Conservation (phyloP, 1,284 basidiomycete genomes). For the Apiotrichum siamense region DNA sequence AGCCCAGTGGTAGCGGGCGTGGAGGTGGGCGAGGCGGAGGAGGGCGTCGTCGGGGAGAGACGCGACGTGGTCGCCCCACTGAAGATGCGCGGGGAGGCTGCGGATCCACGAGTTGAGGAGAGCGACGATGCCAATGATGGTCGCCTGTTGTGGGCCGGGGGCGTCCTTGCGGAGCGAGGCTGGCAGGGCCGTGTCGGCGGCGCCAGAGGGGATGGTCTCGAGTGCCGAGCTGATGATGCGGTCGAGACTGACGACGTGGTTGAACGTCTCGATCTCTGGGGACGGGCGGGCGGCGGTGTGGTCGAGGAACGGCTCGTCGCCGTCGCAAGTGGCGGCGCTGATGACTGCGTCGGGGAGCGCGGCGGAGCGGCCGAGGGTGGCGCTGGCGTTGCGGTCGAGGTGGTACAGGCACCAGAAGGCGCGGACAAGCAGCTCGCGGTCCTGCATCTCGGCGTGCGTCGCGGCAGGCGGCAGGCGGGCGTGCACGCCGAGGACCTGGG, state of each 20-base stretch:
- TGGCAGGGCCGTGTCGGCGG: constrained; percentile 51
- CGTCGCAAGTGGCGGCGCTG: constrained; percentile 66
- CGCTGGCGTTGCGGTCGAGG: constrained; percentile 53
- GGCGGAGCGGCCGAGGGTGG: not conserved
- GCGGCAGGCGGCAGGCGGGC: constrained; percentile 30
- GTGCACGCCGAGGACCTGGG: constrained; percentile 47
- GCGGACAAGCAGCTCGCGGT: not conserved
- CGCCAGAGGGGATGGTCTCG: constrained; percentile 64
- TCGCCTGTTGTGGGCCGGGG: constrained; percentile 47
- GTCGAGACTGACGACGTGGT: constrained; percentile 60
- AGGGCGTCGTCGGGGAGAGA: constrained; percentile 55
- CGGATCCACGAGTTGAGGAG: constrained; percentile 68
- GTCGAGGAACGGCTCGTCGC: constrained; percentile 6
- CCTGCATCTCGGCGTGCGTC: not conserved
- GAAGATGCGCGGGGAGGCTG: constrained; percentile 61
- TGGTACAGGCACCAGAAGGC: constrained; percentile 49
- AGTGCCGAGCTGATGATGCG: constrained; percentile 64
- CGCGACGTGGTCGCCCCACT: constrained; percentile 53
- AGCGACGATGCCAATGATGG: constrained; percentile 61
- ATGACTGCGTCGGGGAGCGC: constrained; percentile 71
- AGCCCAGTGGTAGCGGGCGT: constrained; percentile 59
- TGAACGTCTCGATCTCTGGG: constrained; percentile 58
- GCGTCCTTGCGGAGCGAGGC: not conserved
- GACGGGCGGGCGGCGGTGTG: not conserved
- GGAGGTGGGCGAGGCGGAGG: constrained; percentile 62